Base-by-base conservation (phyloP, 1,284 basidiomycete genomes). In the Sanghuangporus sanghuang region DNA sequence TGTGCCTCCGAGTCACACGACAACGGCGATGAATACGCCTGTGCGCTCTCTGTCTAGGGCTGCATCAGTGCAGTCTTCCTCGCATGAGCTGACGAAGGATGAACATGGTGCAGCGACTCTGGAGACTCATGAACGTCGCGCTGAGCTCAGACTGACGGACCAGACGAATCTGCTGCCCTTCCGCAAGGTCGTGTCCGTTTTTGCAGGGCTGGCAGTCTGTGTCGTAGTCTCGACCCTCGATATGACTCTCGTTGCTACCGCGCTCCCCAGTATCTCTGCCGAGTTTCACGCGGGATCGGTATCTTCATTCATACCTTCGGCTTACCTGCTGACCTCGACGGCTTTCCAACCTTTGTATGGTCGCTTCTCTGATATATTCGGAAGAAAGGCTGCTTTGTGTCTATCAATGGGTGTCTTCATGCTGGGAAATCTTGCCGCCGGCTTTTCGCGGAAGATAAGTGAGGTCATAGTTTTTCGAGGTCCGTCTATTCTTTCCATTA, bases 151-250 rank as follows among this genome's bases (percentile, higher is more conserved):
- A 35, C 75, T 92, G 55, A 85, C 85, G 5, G 90, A 92, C 74
- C 90, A 92, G 73, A 92, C 89, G 14, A 91, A 90, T 69, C 78
- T 90, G 21, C 79, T 92, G 4, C 90, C 90, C 0, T 82, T 84
- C 71, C 81, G 78, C 66, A 87, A 86, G 69, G 79, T 91, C 46
- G 73, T 90, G 16, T 76, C 84, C 9, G 81, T 89, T 6, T 89
- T 90, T 67, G 70, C 78, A 1, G 83, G 87, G 7, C 77, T 90
- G 35, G 77, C 84, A 5, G 76, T 89, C 32, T 85, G 85, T 64
- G 81, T 81, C 52, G 73, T 85, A 14, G 78, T 88, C 36, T 78
- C 81, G 0, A 78, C 82, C 1, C 74, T 86, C 0, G 86, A 88
- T 67, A 84, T 84, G 6, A 84, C 85, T 6, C 85, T 90, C 61